Evolutionary conservation across 108 stramenopile species (phyloP), one percentile per base, ranked within the genome.

Genomic region (Nitzschia inconspicua): DNA sequence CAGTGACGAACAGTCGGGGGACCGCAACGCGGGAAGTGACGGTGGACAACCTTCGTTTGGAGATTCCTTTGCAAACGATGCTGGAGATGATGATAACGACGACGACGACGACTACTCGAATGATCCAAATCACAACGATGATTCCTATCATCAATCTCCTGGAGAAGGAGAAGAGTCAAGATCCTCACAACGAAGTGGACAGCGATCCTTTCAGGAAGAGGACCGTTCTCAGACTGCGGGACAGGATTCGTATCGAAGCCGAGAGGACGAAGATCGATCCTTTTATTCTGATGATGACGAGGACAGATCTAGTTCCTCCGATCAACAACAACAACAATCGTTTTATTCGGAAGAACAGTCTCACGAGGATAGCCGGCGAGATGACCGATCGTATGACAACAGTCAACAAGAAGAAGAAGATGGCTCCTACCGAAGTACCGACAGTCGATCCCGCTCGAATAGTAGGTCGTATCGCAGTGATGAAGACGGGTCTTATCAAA

Each of bases 61-160:
- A n/a, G n/a, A n/a, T n/a, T n/a, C n/a, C n/a, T n/a, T n/a, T n/a
- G n/a, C n/a, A n/a, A n/a, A 39, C 37, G 37, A 39, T 10, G 10
- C 19, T 47, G 14, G 18, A 18, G 46, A 47, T 18, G 46, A 20
- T 47, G 46, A 47, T 19, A 10, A 47, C 16, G 46, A 18, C 19
- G 46, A 47, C 46, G 46, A 47, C 65, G 65, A 35, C 59, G 57
- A 32, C 65, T 48, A 42, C 57, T 70, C 68, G 61, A 63, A n/a
- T n/a, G n/a, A n/a, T n/a, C n/a, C n/a, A n/a, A n/a, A n/a, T n/a
- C n/a, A n/a, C n/a, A n/a, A n/a, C n/a, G n/a, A n/a, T n/a, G n/a
- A n/a, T n/a, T n/a, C n/a, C n/a, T n/a, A n/a, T n/a, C n/a, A n/a
- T n/a, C n/a, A n/a, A n/a, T n/a, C n/a, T n/a, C n/a, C n/a, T n/a